Base-by-base conservation (phyloP, 805 yeast genomes). In the Schwanniomyces polymorphus region DNA sequence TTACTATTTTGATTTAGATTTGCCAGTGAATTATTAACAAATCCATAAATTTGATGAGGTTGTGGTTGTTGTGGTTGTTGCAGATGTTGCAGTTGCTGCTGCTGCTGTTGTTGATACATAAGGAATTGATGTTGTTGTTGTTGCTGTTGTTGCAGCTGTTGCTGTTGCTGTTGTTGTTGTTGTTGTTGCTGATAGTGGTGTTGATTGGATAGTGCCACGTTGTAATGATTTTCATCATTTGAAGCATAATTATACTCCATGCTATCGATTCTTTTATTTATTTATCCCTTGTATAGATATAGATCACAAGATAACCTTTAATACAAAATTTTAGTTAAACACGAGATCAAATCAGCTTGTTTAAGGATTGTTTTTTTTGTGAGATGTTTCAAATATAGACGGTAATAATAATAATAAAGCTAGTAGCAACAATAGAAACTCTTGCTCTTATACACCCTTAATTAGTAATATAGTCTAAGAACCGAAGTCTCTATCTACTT, bases 171-270 rank as follows among this genome's bases (percentile, higher is more conserved):
- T 16, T 47, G 49, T 27, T 43, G 47, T 25, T 41, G 31, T 7
- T 50, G 49, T 34, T 48, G 54, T 31, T 52, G 54, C 21, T 47
- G 58, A 31, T 52, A 55, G 18, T 50, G 51, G 16, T 57, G 60
- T 34, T 52, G 52, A 27, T 47, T 55, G 37, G 59, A 64, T 40
- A 56, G 39, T 27, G 59, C 65, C 44, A 62, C 66, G 37, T 49
- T 49, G 46, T 61, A 64, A 28, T 61, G 65, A 55, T 59, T 63
- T 53, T 64, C 67, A 46, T 63, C 67, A 17, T 64, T 67, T 9
- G 63, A 57, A 38, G 63, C 54, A 41, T 60, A 55, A 41, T 64
- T 68, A 53, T 55, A 65, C 47, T 65, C 57, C 70, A 65, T 65
- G 26, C n/a, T 45, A n/a, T 3, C 18, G 3, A 31, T 31, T 31